These are phyloP conservation scores for Spirogloea muscicola DNA, from an alignment of 139 green algal genomes.

Conservation along the genomic window DNA sequence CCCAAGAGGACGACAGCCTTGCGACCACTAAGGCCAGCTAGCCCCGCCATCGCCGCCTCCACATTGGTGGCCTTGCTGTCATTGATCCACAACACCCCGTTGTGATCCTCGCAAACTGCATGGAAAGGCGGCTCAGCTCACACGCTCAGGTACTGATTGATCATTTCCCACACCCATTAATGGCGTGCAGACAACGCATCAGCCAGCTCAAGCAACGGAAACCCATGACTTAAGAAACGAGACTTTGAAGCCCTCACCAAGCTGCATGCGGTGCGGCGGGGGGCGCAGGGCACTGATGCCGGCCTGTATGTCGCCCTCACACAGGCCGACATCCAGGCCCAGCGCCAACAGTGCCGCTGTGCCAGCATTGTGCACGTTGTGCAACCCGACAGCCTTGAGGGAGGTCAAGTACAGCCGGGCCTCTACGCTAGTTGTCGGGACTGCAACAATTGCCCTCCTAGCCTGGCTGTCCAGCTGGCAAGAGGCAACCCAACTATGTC, in stretches of 20 bases:
- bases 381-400: slow-evolving; percentile 30
- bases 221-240: neutral
- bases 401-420: slow-evolving; percentile 18
- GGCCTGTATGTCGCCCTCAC: neutral
- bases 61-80: slow-evolving; percentile 61
- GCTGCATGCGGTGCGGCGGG: slow-evolving; percentile 53
- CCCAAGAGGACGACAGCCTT: slow-evolving; percentile 46
- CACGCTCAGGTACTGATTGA: neutral
- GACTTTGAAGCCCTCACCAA: slow-evolving; percentile 14
- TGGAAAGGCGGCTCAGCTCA: neutral
- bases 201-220: neutral
- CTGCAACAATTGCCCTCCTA: slow-evolving; percentile 18
- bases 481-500: too few relatives aligned
- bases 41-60: slow-evolving; percentile 43
- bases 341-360: slow-evolving; percentile 40
- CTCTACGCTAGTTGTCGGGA: slow-evolving; percentile 20
- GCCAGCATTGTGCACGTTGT: slow-evolving; percentile 52
- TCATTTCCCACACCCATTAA: neutral
- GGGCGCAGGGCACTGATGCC: slow-evolving; percentile 35
- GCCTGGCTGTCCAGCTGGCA: slow-evolving; percentile 35
- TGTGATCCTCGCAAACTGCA: slow-evolving; percentile 18
- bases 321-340: slow-evolving; percentile 12
- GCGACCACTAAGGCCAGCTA: slow-evolving; percentile 19
- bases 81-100: slow-evolving; percentile 47
- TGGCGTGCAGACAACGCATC: neutral